phyloP scores from a whole-genome alignment of 2,329 filamentous ascomycete genomes.

The Scleromitrula shiraiana region DNA sequence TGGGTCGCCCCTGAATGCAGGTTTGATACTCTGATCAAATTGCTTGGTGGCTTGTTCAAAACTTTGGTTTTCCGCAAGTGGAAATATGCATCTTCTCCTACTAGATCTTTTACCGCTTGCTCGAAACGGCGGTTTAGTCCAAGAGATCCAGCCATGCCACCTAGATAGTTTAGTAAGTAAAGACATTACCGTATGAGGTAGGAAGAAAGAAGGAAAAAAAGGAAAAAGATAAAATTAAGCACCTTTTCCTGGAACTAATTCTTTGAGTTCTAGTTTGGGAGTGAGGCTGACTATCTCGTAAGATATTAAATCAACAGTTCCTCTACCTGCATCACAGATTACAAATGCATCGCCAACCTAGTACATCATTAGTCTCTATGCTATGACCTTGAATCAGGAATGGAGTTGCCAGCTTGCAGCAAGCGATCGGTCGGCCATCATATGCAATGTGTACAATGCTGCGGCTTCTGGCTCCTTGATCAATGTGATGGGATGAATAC shows the following conservation, averaged over 20 bases:
- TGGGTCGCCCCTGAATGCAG: constrained; percentile 17
- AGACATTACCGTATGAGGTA: background rate
- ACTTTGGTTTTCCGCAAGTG: constrained; percentile 23
- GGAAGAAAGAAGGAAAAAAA: background rate
- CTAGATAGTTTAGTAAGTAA: constrained; percentile 6
- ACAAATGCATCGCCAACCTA: constrained; percentile 27
- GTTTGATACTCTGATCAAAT: constrained; percentile 30
- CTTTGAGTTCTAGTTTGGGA: constrained; percentile 21
- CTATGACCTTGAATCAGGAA: constrained; percentile 10
- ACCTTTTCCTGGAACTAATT: constrained; percentile 21
- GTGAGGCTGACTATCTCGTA: constrained; percentile 18
- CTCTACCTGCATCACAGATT: constrained; percentile 28
- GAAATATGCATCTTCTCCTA: constrained; percentile 25
- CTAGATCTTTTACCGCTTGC: constrained; percentile 18
- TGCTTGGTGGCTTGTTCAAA: constrained; percentile 27
- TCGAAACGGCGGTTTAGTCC: constrained; percentile 24
- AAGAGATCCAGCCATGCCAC: constrained; percentile 24
- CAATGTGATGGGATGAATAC: constrained; percentile 6
- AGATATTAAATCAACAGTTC: constrained; percentile 30
- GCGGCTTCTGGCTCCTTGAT: constrained; percentile 18
- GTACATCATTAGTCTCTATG: background rate
- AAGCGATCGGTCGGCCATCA: constrained; percentile 6
- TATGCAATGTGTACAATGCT: constrained; percentile 14
- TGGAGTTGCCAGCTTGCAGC: constrained; percentile 15
- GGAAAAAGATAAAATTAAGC: background rate